Evolutionary conservation across 495 filamentous ascomycete genomes (phyloP).

Genomic region (Margaritispora aquatica): DNA sequence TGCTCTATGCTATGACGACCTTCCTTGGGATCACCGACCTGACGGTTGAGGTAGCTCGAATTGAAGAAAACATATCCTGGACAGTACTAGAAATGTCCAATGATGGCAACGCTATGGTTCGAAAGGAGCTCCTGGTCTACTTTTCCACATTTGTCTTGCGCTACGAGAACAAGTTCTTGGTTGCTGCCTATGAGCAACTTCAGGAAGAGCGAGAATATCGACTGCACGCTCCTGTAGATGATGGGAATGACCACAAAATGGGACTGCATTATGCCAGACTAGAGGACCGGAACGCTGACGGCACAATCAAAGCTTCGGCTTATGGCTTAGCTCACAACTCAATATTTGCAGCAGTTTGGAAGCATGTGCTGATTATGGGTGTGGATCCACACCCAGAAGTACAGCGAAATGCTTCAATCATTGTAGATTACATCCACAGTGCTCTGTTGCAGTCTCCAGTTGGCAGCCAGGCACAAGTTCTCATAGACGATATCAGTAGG

Average conservation of each 20-base stretch:
- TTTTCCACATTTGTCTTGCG: constrained; percentile 86
- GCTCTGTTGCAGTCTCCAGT: constrained; percentile 71
- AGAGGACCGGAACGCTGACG: constrained; percentile 43
- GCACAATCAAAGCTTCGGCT: constrained; percentile 39
- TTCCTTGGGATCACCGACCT: constrained; percentile 92
- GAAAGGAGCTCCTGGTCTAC: constrained; percentile 89
- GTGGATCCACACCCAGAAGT: constrained; percentile 95
- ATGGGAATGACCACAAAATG: constrained; percentile 48
- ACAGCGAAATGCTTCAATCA: constrained; percentile 68
- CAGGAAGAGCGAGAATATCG: constrained; percentile 73
- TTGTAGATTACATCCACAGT: constrained; percentile 80
- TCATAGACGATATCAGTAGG: constrained; percentile 73
- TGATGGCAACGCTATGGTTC: constrained; percentile 87
- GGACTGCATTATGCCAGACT: constrained; percentile 45
- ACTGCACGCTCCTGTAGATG: constrained; percentile 40
- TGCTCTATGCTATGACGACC: constrained; percentile 85
- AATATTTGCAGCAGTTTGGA: constrained; percentile 88
- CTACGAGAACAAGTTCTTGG: constrained; percentile 87
- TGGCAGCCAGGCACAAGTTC: constrained; percentile 55
- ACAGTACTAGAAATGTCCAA: constrained; percentile 79
- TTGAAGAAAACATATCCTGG: constrained; percentile 83
- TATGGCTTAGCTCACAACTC: constrained; percentile 72
- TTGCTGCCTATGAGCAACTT: constrained; percentile 87
- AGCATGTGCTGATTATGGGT: constrained; percentile 81
- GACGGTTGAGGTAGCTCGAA: constrained; percentile 81